A percentile compares a stretch with the other conserved stretches of the same genome.
phyloP scores from a whole-genome alignment of 805 yeast genomes.

The Lipomyces spencermartinsiae region DNA sequence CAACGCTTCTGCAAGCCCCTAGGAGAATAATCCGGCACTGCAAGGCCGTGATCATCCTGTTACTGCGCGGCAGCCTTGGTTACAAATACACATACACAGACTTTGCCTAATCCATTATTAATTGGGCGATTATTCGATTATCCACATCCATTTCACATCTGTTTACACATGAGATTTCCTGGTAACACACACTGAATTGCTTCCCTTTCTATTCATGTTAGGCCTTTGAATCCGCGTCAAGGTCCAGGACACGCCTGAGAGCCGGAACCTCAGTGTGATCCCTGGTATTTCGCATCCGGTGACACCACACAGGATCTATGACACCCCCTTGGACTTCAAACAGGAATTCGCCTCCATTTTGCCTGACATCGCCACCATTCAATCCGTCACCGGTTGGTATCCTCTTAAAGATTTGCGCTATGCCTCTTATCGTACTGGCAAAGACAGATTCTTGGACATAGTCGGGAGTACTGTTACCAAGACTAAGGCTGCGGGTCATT shows the following conservation, averaged over 20 bases:
- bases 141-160: no score
- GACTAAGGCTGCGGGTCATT: conserved; percentile 4
- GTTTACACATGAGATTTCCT: no score
- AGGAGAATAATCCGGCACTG: no score
- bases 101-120: no score
- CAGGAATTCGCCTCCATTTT: conserved; percentile 12
- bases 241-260: not conserved
- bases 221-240: not conserved
- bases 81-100: no score
- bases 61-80: no score
- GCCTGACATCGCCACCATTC: conserved; percentile 4
- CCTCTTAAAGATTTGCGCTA: conserved; percentile 5
- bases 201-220: no score
- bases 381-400: conserved; percentile 7
- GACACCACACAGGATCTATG: conserved; percentile 6
- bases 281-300: conserved; percentile 10
- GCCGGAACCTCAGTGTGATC: conserved; percentile 9
- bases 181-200: no score
- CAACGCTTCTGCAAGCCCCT: no score
- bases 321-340: conserved; percentile 5
- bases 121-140: no score
- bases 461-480: conserved; percentile 6
- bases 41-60: no score
- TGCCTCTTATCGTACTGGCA: conserved; percentile 6
- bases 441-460: conserved; percentile 5